Conservation (phyloP, 164 flowering plant species). For the Vitis riparia region DNA sequence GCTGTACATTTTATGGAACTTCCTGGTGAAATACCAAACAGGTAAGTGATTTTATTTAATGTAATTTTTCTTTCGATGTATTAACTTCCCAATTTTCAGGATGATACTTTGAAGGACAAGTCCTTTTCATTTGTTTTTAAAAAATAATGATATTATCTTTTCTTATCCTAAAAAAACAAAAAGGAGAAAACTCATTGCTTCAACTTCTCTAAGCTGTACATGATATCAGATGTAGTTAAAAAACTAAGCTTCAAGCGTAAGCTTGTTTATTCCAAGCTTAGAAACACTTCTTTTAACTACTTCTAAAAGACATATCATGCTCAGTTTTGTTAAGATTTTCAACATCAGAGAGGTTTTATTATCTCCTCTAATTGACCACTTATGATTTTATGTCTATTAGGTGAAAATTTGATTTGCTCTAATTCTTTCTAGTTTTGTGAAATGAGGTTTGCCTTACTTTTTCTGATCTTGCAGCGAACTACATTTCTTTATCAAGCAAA, state of each 20-base stretch:
- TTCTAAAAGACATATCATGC: too few relatives aligned
- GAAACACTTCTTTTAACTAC: too few relatives aligned
- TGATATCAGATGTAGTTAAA: too few relatives aligned
- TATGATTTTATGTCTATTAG: neutral
- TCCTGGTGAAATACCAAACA: conserved; percentile 95
- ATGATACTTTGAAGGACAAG: too few relatives aligned
- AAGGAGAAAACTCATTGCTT: too few relatives aligned
- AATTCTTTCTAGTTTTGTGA: neutral
- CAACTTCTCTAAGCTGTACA: too few relatives aligned
- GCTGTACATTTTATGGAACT: conserved; percentile 98
- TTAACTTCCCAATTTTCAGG: too few relatives aligned
- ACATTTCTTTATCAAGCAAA: conserved; percentile 93
- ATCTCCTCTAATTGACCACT: neutral
- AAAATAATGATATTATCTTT: neutral
- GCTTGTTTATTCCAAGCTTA: too few relatives aligned
- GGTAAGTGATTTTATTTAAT: conserved; percentile 45
- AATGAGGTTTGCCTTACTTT: neutral
- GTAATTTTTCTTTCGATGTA: neutral
- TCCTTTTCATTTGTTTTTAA: neutral
- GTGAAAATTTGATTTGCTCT: neutral
- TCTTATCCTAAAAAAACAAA: too few relatives aligned
- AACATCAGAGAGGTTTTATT: neutral
- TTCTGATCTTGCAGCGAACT: conserved; percentile 68
- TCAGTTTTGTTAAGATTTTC: too few relatives aligned
- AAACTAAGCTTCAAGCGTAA: too few relatives aligned